phyloP scores from a whole-genome alignment of 306 rosid species.

The Trifolium fragiferum region DNA sequence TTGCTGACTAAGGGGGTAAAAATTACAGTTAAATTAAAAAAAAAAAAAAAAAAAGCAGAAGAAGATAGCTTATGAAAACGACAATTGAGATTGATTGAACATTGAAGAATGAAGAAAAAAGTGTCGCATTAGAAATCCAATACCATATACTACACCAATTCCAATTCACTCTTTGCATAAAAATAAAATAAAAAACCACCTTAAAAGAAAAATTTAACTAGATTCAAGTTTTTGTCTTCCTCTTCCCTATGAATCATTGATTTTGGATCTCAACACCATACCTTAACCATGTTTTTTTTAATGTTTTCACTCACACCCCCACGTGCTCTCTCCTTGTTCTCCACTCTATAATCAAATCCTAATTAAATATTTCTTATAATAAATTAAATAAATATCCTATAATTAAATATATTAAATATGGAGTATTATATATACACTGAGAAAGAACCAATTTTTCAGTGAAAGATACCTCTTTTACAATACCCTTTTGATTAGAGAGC shows the following conservation, averaged over 20 bases:
- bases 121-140: conserved; percentile 49
- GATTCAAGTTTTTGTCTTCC: neutral
- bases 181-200: neutral
- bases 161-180: neutral
- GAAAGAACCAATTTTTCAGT: conserved; percentile 37
- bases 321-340: conserved; percentile 48
- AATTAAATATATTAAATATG: neutral
- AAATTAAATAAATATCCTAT: neutral
- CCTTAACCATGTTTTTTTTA: conserved; percentile 33
- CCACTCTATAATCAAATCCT: conserved; percentile 30
- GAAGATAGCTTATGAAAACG: conserved; percentile 42
- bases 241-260: neutral
- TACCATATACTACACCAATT: neutral
- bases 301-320: conserved; percentile 42
- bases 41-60: neutral
- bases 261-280: conserved; percentile 11
- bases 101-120: conserved; percentile 46
- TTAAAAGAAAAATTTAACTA: neutral
- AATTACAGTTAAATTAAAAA: conserved; percentile 6
- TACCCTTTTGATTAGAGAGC: conserved; percentile 36
- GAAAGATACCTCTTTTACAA: conserved; percentile 27
- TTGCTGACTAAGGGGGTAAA: neutral
- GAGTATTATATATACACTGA: neutral
- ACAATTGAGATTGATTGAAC: conserved; percentile 17
- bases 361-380: neutral